A percentile compares a stretch with the other conserved stretches of the same genome.
Conservation (phyloP, 805 yeast genomes). For the Candida jianshihensis region DNA sequence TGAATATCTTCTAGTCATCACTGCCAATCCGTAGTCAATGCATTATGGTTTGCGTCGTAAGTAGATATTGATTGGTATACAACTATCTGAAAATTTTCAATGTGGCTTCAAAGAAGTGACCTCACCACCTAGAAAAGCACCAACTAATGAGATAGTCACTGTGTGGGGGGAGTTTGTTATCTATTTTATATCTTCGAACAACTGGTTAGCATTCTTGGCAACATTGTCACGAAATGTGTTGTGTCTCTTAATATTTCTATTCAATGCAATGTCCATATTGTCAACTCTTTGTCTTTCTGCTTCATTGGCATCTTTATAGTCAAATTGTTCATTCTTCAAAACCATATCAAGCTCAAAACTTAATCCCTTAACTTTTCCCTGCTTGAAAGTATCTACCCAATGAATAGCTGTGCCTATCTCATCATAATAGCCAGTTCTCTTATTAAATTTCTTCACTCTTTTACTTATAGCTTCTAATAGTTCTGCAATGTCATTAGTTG, state of each 20-base stretch:
- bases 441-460: conserved; percentile 26
- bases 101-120: too few species aligned
- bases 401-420: conserved; percentile 56
- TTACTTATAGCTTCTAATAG: conserved; percentile 45
- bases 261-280: conserved; percentile 17
- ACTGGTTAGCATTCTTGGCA: conserved; percentile 19
- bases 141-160: too few species aligned
- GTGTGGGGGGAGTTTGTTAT: too few species aligned
- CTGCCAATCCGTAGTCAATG: too few species aligned
- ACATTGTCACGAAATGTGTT: conserved; percentile 14
- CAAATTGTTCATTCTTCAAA: conserved; percentile 7
- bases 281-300: conserved; percentile 15
- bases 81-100: too few species aligned
- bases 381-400: conserved; percentile 57
- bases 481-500: conserved; percentile 66
- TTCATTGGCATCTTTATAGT: conserved; percentile 7
- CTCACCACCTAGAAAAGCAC: too few species aligned
- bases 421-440: conserved; percentile 33
- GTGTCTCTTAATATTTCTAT: conserved; percentile 11
- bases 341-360: conserved; percentile 19
- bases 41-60: too few species aligned
- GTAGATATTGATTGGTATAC: too few species aligned
- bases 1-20: too few species aligned
- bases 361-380: conserved; percentile 34
- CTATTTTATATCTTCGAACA: conserved; percentile 15